Conservation (phyloP, 2,329 filamentous ascomycete genomes). For the Talaromyces sp. region DNA sequence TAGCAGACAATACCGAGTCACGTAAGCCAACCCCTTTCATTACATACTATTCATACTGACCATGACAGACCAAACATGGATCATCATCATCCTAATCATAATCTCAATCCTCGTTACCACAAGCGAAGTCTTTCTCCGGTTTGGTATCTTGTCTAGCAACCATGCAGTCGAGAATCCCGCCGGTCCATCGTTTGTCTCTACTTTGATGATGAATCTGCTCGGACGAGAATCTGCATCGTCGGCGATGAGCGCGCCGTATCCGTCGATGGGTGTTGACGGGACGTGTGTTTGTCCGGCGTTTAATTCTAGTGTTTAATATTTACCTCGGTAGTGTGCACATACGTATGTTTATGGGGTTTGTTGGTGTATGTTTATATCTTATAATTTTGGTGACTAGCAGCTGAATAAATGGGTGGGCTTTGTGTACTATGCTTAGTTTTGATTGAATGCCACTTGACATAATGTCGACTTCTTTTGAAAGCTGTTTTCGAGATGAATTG, state of each 20-base stretch:
- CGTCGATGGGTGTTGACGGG: not conserved
- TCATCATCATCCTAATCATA: slow-evolving; percentile 90
- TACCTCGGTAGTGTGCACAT: not conserved
- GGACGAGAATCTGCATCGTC: not conserved
- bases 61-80: slow-evolving; percentile 76
- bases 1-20: slow-evolving; percentile 93
- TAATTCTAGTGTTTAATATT: slow-evolving; percentile 8
- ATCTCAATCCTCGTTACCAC: slow-evolving; percentile 88
- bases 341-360: not conserved
- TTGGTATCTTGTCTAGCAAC: slow-evolving; percentile 61
- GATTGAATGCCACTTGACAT: not conserved
- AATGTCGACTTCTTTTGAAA: not conserved
- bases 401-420: not conserved
- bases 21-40: slow-evolving; percentile 35
- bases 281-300: slow-evolving; percentile 3
- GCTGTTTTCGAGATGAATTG: not conserved
- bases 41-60: slow-evolving; percentile 6
- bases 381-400: not conserved
- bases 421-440: not conserved
- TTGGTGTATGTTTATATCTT: not conserved
- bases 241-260: not conserved
- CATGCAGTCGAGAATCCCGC: slow-evolving; percentile 17
- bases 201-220: slow-evolving; percentile 19
- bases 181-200: slow-evolving; percentile 19
- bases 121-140: slow-evolving; percentile 81